Evolutionary conservation across 495 filamentous ascomycete genomes (phyloP).

Genomic region (Daldinia vernicosa): DNA sequence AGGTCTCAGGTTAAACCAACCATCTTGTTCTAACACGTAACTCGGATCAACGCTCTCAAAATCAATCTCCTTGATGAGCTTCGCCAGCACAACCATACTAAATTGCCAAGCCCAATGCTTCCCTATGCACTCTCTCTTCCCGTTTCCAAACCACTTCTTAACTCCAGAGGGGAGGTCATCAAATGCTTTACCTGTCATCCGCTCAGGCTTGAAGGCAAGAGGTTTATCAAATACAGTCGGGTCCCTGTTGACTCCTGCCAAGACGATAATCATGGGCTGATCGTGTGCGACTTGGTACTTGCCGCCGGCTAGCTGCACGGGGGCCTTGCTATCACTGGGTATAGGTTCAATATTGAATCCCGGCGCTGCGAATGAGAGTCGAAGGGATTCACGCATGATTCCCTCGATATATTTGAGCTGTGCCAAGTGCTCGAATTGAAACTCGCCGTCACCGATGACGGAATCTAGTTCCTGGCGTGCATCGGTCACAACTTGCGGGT

Average conservation of each 20-base stretch:
- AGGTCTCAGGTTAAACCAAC: conserved; percentile 59
- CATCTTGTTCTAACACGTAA: conserved; percentile 63
- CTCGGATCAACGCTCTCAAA: conserved; percentile 64
- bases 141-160: conserved; percentile 78
- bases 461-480: conserved; percentile 73
- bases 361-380: conserved; percentile 71
- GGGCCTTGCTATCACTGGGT: conserved; percentile 56
- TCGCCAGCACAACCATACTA: conserved; percentile 61
- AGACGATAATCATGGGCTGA: conserved; percentile 68
- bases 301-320: conserved; percentile 62
- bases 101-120: conserved; percentile 76
- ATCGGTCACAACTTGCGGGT: conserved; percentile 65
- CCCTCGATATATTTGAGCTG: conserved; percentile 72
- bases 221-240: conserved; percentile 71
- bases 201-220: conserved; percentile 69
- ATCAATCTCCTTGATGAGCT: conserved; percentile 69
- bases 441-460: conserved; percentile 63
- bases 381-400: conserved; percentile 70
- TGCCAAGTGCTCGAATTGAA: conserved; percentile 64
- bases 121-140: conserved; percentile 72
- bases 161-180: conserved; percentile 64
- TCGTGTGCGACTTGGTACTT: conserved; percentile 71
- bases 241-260: conserved; percentile 71
- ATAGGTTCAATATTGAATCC: conserved; percentile 71
- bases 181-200: conserved; percentile 72